Percentiles rank a stretch among this genome's conserved stretches.
Evolutionary conservation across 805 yeast genomes (phyloP).

Genomic region (Nakazawaea wyomingensis): DNA sequence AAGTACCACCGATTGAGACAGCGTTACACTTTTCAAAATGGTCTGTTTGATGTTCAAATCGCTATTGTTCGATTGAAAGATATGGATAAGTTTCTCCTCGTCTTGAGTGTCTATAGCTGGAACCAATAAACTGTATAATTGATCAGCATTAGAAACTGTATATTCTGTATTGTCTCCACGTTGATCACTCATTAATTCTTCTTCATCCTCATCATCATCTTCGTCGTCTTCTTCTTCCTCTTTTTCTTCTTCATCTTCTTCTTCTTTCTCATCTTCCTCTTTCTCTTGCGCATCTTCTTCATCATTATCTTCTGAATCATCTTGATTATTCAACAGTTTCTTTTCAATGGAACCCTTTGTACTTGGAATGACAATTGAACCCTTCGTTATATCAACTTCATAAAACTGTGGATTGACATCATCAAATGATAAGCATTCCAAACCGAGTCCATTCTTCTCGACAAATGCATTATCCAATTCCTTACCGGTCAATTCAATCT

Average conservation of each 20-base stretch:
- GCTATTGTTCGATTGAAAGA: slow-evolving; percentile 25
- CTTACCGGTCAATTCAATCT: slow-evolving; percentile 21
- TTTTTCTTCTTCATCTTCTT: slow-evolving; percentile 13
- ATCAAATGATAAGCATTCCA: slow-evolving; percentile 36
- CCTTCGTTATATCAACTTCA: slow-evolving; percentile 1
- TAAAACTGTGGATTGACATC: slow-evolving; percentile 26
- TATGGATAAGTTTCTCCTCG: slow-evolving; percentile 27
- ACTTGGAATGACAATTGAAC: not conserved
- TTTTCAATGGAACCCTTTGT: no score
- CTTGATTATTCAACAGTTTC: no score
- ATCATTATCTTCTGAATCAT: no score
- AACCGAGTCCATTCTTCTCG: slow-evolving; percentile 20
- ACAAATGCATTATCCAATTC: slow-evolving; percentile 26
- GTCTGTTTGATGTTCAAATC: slow-evolving; percentile 48
- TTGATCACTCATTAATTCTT: slow-evolving; percentile 14
- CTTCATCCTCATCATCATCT: slow-evolving; percentile 19
- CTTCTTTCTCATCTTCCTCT: slow-evolving; percentile 13
- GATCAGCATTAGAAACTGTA: slow-evolving; percentile 20
- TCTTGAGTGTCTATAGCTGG: slow-evolving; percentile 20
- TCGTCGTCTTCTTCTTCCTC: slow-evolving; percentile 18
- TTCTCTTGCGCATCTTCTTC: slow-evolving; percentile 21
- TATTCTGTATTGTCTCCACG: slow-evolving; percentile 14
- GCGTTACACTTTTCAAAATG: slow-evolving; percentile 50
- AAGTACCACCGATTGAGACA: slow-evolving; percentile 35
- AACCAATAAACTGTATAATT: slow-evolving; percentile 18